Conservation (phyloP, 768 basidiomycete genomes). For the Heimioporus sp. region DNA sequence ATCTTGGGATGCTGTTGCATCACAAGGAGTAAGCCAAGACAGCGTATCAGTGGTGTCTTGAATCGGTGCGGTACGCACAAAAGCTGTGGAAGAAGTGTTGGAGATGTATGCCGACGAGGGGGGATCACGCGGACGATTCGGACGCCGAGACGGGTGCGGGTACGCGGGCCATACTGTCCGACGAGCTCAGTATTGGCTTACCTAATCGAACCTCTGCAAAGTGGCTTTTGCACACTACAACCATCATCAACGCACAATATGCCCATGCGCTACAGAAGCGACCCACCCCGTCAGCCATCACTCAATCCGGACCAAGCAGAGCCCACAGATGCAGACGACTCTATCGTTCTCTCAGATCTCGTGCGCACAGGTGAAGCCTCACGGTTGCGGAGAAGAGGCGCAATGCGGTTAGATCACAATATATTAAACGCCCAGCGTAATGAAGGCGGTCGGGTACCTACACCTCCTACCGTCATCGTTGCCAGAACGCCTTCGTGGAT, state of each 20-base stretch:
- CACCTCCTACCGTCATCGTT: constrained; percentile 27
- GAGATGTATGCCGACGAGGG: constrained; percentile 96
- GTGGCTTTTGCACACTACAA: constrained; percentile 5
- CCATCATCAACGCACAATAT: constrained; percentile 26
- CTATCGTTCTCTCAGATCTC: constrained; percentile 71
- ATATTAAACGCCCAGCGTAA: constrained; percentile 26
- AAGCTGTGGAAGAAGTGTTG: constrained; percentile 94
- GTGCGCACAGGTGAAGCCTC: constrained; percentile 75
- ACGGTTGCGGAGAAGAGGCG: constrained; percentile 68
- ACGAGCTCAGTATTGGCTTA: too few relatives aligned
- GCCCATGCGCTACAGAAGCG: constrained; percentile 32
- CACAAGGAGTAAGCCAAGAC: constrained; percentile 99
- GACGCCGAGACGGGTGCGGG: constrained; percentile 86
- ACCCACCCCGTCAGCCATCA: constrained; percentile 3
- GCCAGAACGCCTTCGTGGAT: constrained; percentile 34
- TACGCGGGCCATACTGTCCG: constrained; percentile 85
- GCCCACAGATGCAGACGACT: constrained; percentile 57
- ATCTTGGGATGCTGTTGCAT: constrained; percentile 91
- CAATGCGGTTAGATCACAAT: constrained; percentile 59
- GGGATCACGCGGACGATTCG: constrained; percentile 90
- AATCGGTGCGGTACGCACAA: constrained; percentile 77
- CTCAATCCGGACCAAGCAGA: constrained; percentile 18
- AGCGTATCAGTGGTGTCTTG: constrained; percentile 92
- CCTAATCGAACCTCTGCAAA: too few relatives aligned
- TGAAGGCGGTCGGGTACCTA: constrained; percentile 20